Percentiles rank a stretch among this genome's conserved stretches.
phyloP scores from a whole-genome alignment of 192 early-diverging fungal species.

The Pecoramyces ruminantium region DNA sequence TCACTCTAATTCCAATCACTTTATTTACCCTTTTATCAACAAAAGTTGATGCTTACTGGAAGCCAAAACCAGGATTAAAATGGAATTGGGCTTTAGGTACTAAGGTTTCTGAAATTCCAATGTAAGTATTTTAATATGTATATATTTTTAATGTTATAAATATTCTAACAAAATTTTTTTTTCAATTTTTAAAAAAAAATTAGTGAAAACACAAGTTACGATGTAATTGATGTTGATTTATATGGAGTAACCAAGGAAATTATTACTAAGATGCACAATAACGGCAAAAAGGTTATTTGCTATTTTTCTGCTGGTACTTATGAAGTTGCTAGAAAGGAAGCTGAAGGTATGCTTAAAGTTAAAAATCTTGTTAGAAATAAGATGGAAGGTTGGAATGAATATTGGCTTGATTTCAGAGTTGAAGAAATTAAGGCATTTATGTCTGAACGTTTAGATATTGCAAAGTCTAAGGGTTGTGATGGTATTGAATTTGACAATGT shows the following conservation, averaged over 20 bases:
- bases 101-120: not conserved
- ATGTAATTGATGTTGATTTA: not conserved
- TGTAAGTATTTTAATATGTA: not conserved
- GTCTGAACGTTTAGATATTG: not conserved
- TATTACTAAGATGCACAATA: not conserved
- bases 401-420: not conserved
- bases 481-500: not conserved
- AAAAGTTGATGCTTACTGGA: not conserved
- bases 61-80: not conserved
- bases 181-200: too few relatives aligned
- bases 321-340: not conserved
- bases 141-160: too few relatives aligned
- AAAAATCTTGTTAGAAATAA: not conserved
- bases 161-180: too few relatives aligned
- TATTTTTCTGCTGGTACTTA: not conserved
- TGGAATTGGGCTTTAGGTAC: not conserved
- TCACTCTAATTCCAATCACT: not conserved
- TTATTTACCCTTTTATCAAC: not conserved
- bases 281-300: not conserved
- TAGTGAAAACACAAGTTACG: not conserved
- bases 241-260: not conserved
- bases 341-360: not conserved
- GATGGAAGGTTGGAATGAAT: not conserved
- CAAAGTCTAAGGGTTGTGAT: not conserved
- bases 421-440: not conserved